Percentiles rank a stretch among this genome's conserved stretches.
These are phyloP conservation scores for Hypoxylon rickii DNA, from an alignment of 495 filamentous ascomycete genomes.

Conservation along the genomic window DNA sequence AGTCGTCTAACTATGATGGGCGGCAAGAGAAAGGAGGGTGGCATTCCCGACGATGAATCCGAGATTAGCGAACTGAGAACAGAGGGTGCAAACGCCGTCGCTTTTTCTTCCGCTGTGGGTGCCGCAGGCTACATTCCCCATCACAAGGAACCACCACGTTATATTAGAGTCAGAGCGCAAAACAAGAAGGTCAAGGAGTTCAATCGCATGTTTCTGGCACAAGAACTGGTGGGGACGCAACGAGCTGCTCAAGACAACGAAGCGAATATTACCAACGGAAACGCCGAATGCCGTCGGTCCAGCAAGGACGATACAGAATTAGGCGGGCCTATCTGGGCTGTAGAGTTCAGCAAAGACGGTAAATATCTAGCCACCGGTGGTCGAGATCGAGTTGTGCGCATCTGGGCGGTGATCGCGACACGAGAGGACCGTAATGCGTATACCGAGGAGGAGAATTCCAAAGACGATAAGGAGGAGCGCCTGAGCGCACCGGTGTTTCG, in stretches of 20 bases:
- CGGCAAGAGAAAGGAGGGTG: constrained; percentile 68
- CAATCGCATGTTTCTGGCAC: constrained; percentile 84
- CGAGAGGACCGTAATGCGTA: constrained; percentile 74
- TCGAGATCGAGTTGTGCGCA: constrained; percentile 80
- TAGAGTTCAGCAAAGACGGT: constrained; percentile 92
- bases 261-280: constrained; percentile 41
- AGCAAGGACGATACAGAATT: constrained; percentile 38
- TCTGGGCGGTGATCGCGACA: constrained; percentile 89
- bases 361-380: constrained; percentile 89
- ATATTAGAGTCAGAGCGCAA: constrained; percentile 81
- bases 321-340: constrained; percentile 80
- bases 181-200: constrained; percentile 86
- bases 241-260: constrained; percentile 16
- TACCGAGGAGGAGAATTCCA: constrained; percentile 70
- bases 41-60: constrained; percentile 70
- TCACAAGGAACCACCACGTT: constrained; percentile 86
- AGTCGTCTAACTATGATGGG: constrained; percentile 79
- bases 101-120: constrained; percentile 75
- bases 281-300: constrained; percentile 39
- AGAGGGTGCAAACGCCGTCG: constrained; percentile 79
- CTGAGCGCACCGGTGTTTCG: constrained; percentile 93
- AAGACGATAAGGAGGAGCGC: constrained; percentile 56
- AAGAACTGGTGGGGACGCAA: constrained; percentile 70
- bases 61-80: constrained; percentile 71
- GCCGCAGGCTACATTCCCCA: constrained; percentile 81